These are phyloP conservation scores for Trypanosoma mega DNA, from an alignment of 208 protist genomes.

Conservation along the genomic window DNA sequence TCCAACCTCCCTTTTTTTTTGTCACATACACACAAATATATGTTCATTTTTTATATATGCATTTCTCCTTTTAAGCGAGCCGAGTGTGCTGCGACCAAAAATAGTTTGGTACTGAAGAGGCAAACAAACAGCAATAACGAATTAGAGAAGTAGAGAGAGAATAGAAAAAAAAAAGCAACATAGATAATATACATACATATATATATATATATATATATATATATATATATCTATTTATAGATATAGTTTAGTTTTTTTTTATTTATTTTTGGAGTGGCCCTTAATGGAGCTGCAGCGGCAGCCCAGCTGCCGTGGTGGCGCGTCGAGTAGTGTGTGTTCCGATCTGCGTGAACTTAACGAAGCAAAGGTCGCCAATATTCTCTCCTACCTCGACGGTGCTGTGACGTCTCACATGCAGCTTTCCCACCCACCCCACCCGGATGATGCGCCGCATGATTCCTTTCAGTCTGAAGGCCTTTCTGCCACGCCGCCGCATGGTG, in stretches of 20 bases:
- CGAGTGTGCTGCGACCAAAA: too few species aligned
- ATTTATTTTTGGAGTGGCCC: background rate
- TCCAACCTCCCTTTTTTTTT: too few species aligned
- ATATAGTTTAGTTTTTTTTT: background rate
- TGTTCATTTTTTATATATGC: too few species aligned
- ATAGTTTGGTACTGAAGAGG: too few species aligned
- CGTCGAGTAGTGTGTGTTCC: constrained; percentile 53
- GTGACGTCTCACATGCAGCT: constrained; percentile 12
- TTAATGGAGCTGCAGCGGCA: constrained; percentile 1
- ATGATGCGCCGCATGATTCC: background rate
- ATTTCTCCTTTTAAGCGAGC: too few species aligned
- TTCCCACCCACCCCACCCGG: background rate
- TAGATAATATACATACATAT: too few species aligned
- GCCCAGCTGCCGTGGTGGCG: constrained; percentile 1
- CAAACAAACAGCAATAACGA: too few species aligned
- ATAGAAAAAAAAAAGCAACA: too few species aligned
- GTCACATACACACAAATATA: too few species aligned
- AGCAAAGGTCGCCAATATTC: constrained; percentile 82
- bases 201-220: constrained; percentile 18
- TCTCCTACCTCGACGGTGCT: constrained; percentile 76
- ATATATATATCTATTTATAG: constrained; percentile 6
- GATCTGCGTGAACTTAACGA: constrained; percentile 89
- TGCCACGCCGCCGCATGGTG: background rate
- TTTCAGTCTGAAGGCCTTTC: background rate
- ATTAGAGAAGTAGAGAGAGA: too few species aligned